Base-by-base conservation (phyloP, 2,329 filamentous ascomycete genomes). In the Thelonectria discophora region DNA sequence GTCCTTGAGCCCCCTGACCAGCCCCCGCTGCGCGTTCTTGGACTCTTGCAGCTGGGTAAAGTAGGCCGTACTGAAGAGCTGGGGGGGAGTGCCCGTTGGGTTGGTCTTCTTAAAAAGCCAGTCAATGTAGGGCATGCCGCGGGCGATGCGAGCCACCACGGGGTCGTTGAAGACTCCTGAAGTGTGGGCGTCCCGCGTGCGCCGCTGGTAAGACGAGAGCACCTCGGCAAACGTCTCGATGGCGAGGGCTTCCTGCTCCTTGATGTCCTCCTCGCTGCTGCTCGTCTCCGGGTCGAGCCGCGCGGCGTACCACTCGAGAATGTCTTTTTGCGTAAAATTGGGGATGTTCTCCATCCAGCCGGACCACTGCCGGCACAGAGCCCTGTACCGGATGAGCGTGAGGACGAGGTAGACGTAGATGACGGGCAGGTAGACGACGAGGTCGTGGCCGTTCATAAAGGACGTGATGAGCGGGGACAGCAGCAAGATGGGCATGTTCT, bases 291-390 rank as follows among this genome's bases (percentile, higher is more conserved):
- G 42, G n/a, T 40, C 52, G 5, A 47, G 27, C 15, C 48, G 52
- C 2, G 55, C 60, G 3, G 45, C n/a, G 17, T 66, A 58, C 65
- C 65, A 67, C 40, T 67, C 61, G 13, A 56, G 3, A 7, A 67
- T 48, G 17, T 67, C 65, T 9, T 62, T 62, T 13, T 64, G 55
- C 0, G 46, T 47, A 2, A 67, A 60, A 17, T 62, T 58, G 8
- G 65, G 65, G 3, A 67, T 63, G 4, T 64, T 62, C 0, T 66
- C 62, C 65, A 67, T 66, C 65, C 65, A 67, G 12, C 37, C 54
- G 1, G 58, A 58, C 65, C 65, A 67, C 15, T 67, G 58, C 2
- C 62, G 65, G 8, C 64, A 67, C 1, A 67, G 58, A 0, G 55
- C 58, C 13, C 65, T 55, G 21, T 66, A 67, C 4, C 64, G 55